Percentiles rank a stretch among this genome's conserved stretches.
Conservation (phyloP, 441 rosid species). For the Raphanus hybrid region DNA sequence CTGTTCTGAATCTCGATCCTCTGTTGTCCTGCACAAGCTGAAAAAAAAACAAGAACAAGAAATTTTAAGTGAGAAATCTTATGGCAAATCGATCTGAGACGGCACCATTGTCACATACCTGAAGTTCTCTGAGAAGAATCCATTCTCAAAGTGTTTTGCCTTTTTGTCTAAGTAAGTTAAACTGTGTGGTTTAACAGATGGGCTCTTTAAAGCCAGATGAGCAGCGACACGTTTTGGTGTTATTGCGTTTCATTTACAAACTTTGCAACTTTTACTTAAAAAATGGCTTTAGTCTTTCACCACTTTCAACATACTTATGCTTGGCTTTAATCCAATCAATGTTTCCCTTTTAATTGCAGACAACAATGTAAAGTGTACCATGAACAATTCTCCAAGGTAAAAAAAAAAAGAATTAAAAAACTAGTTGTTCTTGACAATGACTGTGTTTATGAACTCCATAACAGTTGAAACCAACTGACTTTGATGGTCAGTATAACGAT, state of each 20-base stretch:
- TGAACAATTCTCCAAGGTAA: neutral
- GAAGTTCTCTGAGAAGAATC: slow-evolving; percentile 41
- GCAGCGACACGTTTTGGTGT: too few species aligned
- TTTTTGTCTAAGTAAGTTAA: neutral
- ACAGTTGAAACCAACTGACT: slow-evolving; percentile 11
- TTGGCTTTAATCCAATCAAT: neutral
- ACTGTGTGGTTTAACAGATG: too few species aligned
- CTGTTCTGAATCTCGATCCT: slow-evolving; percentile 60
- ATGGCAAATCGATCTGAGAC: neutral
- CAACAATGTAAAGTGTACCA: neutral
- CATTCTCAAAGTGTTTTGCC: slow-evolving; percentile 18
- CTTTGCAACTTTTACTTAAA: too few species aligned
- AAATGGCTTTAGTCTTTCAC: too few species aligned
- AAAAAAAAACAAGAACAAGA: neutral
- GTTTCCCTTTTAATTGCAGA: neutral
- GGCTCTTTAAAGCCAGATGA: too few species aligned
- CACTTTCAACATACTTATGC: too few species aligned
- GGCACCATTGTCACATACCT: slow-evolving; percentile 35
- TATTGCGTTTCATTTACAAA: too few species aligned
- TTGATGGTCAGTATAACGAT: neutral
- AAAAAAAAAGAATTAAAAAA: neutral
- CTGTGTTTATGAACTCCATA: slow-evolving; percentile 3
- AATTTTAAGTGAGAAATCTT: neutral
- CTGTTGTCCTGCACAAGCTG: slow-evolving; percentile 51
- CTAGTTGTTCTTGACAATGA: slow-evolving; percentile 5